Evolutionary conservation across 208 protist species (phyloP).

Genomic region (Herpetomonas tarakana): DNA sequence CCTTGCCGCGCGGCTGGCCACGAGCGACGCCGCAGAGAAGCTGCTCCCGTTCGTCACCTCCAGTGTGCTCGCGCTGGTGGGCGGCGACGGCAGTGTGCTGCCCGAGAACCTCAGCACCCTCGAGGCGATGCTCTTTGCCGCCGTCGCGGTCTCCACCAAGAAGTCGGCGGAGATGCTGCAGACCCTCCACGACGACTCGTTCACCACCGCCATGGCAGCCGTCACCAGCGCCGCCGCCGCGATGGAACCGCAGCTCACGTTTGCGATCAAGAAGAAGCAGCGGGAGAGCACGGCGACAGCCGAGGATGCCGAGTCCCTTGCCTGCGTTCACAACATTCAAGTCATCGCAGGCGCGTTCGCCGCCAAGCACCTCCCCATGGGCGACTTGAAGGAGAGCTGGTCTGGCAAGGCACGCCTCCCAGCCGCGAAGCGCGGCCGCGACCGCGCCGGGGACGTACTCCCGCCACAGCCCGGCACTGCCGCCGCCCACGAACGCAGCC

Average conservation of each 20-base stretch:
- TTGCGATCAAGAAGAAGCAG: conserved; percentile 47
- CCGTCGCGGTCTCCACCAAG: conserved; percentile 47
- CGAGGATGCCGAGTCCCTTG: conserved; percentile 50
- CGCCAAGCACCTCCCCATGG: conserved; percentile 63
- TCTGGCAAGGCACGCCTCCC: conserved; percentile 40
- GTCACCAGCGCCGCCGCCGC: conserved; percentile 19
- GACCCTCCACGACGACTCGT: conserved; percentile 58
- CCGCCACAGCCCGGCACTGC: conserved; percentile 23
- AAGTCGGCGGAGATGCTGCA: conserved; percentile 53
- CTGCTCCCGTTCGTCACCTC: conserved; percentile 45
- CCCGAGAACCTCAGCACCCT: conserved; percentile 59
- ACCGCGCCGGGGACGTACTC: conserved; percentile 11
- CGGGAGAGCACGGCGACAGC: conserved; percentile 22
- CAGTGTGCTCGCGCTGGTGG: conserved; percentile 16
- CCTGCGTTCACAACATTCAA: conserved; percentile 61
- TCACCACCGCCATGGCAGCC: conserved; percentile 32
- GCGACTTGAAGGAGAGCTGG: conserved; percentile 72
- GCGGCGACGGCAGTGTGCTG: conserved; percentile 12
- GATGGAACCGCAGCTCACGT: conserved; percentile 27
- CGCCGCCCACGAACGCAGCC: conserved; percentile 19
- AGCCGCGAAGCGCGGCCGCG: conserved; percentile 34
- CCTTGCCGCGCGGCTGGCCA: conserved; percentile 48
- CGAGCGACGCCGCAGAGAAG: conserved; percentile 43
- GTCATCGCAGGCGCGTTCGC: conserved; percentile 48
- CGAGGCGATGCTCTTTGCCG: conserved; percentile 73